Base-by-base conservation (phyloP, 148 eudicot species). In the Fagopyrum tataricum region DNA sequence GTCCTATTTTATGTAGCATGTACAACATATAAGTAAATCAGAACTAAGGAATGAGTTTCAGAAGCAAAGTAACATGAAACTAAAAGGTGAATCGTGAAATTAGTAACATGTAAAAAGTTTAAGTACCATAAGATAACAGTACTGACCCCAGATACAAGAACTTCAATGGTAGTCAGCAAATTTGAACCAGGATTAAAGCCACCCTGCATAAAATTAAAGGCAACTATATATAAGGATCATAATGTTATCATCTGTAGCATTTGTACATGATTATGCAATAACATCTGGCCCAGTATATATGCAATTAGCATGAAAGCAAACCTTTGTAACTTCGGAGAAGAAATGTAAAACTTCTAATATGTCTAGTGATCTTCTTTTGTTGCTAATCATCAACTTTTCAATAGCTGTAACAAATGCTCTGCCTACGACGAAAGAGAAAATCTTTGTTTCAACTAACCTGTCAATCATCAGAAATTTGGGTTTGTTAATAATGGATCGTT, bases 351-450 rank as follows among this genome's bases (percentile, higher is more conserved):
- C 83, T 79, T 76, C 86, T 67, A 76, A 86, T 80, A 78, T 84
- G 73, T 86, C 96, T 89, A 95, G 84, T 62, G 89, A 83, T 85
- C 99, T 88, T 70, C 92, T 74, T 85, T 86, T 88, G 77, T 83
- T 92, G 85, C 96, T 87, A 62, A 92, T 82, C 84, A 87, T 95
- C 78, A 95, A 83, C 86, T 92, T 95, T 80, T 92, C 99, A 76
- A 95, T 85, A 87, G 92, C 97, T 44, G 97, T 88, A 75, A 95
- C 99, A 84, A 95, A 95, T 75, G 99, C 99, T 85, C 99, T 88
- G 76, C 99, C 99, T 68, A 95, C 96, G 76, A 95, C 99, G 81
- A 95, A 95, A 72, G 96, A 92, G 88, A 95, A 95, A 78, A 95
- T 84, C 76, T 95, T 97, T 79, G 91, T 90, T 85, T 95, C 99